Percentiles rank a stretch among this genome's conserved stretches.
Evolutionary conservation across 2,329 filamentous ascomycete genomes (phyloP).

Genomic region (Beauveria sp.): DNA sequence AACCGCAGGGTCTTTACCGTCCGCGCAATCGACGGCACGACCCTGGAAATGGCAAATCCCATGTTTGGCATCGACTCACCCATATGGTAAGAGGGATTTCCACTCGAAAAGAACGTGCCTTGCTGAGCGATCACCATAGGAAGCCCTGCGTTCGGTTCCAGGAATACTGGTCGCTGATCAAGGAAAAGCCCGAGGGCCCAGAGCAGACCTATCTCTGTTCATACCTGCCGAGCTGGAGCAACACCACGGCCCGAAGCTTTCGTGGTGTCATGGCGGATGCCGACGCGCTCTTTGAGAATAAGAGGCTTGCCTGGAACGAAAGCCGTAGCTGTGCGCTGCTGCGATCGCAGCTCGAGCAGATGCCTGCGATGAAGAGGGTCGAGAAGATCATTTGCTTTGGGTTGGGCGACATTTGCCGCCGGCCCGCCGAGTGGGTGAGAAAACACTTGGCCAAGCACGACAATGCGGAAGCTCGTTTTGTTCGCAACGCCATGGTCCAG

Average conservation of each 20-base stretch:
- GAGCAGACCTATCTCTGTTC: conserved; percentile 1
- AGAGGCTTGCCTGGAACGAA: neutral
- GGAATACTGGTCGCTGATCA: conserved; percentile 8
- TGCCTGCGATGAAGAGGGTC: neutral
- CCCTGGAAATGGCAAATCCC: neutral
- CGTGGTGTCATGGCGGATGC: neutral
- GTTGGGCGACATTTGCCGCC: conserved; percentile 6
- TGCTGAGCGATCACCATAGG: neutral
- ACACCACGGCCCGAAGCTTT: neutral
- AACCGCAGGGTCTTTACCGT: neutral
- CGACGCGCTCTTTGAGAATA: neutral
- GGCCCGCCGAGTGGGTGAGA: neutral
- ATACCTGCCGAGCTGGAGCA: neutral
- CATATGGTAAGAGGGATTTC: neutral
- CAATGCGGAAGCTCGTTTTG: neutral
- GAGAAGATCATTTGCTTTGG: conserved; percentile 9
- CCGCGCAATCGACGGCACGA: neutral
- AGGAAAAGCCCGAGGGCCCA: neutral
- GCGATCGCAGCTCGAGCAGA: neutral
- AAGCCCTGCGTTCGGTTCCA: conserved; percentile 3
- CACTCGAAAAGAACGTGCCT: no score
- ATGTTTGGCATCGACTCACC: neutral
- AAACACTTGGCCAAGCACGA: neutral
- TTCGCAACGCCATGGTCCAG: neutral
- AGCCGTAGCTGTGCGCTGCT: neutral